Conservation (phyloP, 805 yeast species). For the Metschnikowia gelsemii region DNA sequence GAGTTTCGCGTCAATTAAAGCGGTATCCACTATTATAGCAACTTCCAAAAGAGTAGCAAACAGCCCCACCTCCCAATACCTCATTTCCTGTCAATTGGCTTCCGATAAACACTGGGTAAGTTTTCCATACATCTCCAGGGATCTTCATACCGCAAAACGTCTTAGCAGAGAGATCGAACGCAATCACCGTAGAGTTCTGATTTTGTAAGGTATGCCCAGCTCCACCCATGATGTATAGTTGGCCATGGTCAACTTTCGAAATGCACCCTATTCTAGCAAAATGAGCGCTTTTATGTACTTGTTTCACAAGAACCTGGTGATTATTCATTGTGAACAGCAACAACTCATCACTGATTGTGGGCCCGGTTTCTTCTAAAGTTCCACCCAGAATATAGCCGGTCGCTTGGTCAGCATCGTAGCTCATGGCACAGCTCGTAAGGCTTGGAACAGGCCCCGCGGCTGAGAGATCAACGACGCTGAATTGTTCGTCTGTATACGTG, state of each 20-base stretch:
- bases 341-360: slow-evolving; percentile 33
- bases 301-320: slow-evolving; percentile 11
- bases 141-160: slow-evolving; percentile 21
- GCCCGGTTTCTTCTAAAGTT: slow-evolving; percentile 25
- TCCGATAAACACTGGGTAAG: slow-evolving; percentile 55
- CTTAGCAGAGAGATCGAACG: slow-evolving; percentile 23
- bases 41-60: slow-evolving; percentile 77
- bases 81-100: slow-evolving; percentile 38
- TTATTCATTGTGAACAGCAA: slow-evolving; percentile 32
- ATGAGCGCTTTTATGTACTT: slow-evolving; percentile 25
- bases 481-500: neutral
- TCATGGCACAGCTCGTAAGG: slow-evolving; percentile 38
- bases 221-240: slow-evolving; percentile 56
- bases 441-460: slow-evolving; percentile 18
- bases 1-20: neutral
- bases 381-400: slow-evolving; percentile 55
- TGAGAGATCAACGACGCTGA: neutral
- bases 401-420: slow-evolving; percentile 23
- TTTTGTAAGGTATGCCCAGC: slow-evolving; percentile 44
- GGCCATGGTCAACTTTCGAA: slow-evolving; percentile 26
- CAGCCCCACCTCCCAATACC: slow-evolving; percentile 70
- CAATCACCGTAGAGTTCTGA: slow-evolving; percentile 29
- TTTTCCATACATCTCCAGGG: slow-evolving; percentile 37
- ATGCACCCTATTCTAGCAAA: slow-evolving; percentile 53
- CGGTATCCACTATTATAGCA: slow-evolving; percentile 29